Percentiles rank a stretch among this genome's conserved stretches.
These are phyloP conservation scores for Lactarius sanguifluus DNA, from an alignment of 768 basidiomycete genomes.

Conservation along the genomic window DNA sequence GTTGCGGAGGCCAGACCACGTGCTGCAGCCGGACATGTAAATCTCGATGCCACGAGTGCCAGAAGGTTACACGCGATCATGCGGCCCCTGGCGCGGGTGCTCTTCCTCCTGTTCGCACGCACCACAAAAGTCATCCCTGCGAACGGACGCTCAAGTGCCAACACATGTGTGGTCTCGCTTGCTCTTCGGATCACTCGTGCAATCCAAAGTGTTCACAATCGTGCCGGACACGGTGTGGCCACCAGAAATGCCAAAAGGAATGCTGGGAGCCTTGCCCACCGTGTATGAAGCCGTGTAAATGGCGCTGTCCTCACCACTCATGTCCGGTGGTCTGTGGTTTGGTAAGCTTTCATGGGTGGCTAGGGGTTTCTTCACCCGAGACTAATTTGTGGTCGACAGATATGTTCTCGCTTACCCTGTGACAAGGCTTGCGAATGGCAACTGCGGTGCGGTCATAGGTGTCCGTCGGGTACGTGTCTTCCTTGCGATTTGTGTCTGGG, in stretches of 20 bases:
- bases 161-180: slow-evolving; percentile 36
- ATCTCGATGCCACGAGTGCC: slow-evolving; percentile 36
- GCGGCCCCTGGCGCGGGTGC: neutral
- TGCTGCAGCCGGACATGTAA: slow-evolving; percentile 38
- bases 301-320: slow-evolving; percentile 38
- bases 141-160: slow-evolving; percentile 36
- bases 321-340: slow-evolving; percentile 41
- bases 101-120: slow-evolving; percentile 13
- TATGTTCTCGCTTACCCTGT: slow-evolving; percentile 42
- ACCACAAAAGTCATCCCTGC: slow-evolving; percentile 36
- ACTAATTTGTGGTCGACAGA: slow-evolving; percentile 28
- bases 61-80: slow-evolving; percentile 23
- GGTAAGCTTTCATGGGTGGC: slow-evolving; percentile 31
- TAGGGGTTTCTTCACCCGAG: neutral
- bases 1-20: slow-evolving; percentile 32
- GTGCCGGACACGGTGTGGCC: slow-evolving; percentile 36
- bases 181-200: slow-evolving; percentile 35
- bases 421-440: slow-evolving; percentile 35
- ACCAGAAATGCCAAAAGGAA: slow-evolving; percentile 34
- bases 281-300: slow-evolving; percentile 39
- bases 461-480: slow-evolving; percentile 38
- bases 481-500: neutral
- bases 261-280: slow-evolving; percentile 38
- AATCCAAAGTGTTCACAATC: slow-evolving; percentile 32
- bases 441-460: slow-evolving; percentile 40